A percentile compares a stretch with the other conserved stretches of the same genome.
phyloP scores from a whole-genome alignment of 768 basidiomycete species.

The Lactifluus rugatus region DNA sequence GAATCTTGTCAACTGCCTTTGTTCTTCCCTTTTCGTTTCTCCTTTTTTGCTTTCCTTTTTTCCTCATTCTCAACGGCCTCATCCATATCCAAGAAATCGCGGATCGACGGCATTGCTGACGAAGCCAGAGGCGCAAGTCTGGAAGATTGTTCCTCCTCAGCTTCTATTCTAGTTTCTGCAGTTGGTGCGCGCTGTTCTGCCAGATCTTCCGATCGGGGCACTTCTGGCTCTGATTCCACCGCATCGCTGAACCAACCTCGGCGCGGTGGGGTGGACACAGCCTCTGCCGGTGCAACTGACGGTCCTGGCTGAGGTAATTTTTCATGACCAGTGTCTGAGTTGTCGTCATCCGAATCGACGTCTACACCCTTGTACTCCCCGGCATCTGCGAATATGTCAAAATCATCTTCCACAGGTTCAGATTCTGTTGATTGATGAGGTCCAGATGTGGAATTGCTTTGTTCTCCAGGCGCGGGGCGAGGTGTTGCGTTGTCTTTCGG shows the following conservation, averaged over 20 bases:
- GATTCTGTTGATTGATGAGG: slow-evolving; percentile 26
- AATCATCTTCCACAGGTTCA: slow-evolving; percentile 47
- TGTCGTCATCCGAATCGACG: slow-evolving; percentile 35
- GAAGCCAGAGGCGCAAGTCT: slow-evolving; percentile 68
- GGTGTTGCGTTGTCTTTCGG: neutral
- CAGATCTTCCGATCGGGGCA: neutral
- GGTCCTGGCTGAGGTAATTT: neutral
- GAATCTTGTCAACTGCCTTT: slow-evolving; percentile 30
- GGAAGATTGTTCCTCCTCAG: slow-evolving; percentile 35
- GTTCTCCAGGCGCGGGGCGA: slow-evolving; percentile 10
- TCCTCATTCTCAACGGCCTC: slow-evolving; percentile 51
- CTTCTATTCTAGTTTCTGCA: slow-evolving; percentile 35
- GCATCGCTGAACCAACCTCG: slow-evolving; percentile 14
- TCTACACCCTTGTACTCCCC: slow-evolving; percentile 74
- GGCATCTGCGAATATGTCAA: slow-evolving; percentile 82
- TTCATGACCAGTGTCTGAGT: slow-evolving; percentile 5
- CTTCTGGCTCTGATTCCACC: neutral
- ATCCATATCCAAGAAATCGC: slow-evolving; percentile 72
- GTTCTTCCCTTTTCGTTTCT: slow-evolving; percentile 50
- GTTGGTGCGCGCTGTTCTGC: slow-evolving; percentile 15
- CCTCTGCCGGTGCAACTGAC: neutral
- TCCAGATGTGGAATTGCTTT: slow-evolving; percentile 5
- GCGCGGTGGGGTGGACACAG: neutral
- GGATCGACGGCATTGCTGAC: slow-evolving; percentile 76
- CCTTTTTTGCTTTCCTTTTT: slow-evolving; percentile 66